Evolutionary conservation across 2,329 filamentous ascomycete species (phyloP), one percentile per base, ranked within the genome.

Genomic region (Alternaria gaisen): DNA sequence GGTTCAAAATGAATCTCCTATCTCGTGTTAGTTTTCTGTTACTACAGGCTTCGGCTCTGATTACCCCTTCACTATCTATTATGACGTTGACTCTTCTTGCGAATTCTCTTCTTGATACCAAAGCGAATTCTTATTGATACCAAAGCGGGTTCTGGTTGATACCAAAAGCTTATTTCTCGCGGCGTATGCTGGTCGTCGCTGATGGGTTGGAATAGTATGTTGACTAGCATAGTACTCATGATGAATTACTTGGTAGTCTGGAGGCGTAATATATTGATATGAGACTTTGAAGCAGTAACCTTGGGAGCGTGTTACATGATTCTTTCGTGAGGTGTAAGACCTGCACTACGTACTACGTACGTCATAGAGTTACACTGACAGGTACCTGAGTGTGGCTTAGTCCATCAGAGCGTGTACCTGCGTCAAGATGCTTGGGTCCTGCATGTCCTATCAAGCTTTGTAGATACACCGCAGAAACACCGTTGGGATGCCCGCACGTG

Each of bases 1-100:
- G 63, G 54, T 59, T 67, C 61, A 52, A 48, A 72, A 72, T 72
- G 67, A 69, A 72, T 72, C 67, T 72, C 69, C 66, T 72, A 67
- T 40, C 46, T 54, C 52, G 54, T 63, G 63, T 62, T 63, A 56
- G 53, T 64, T 66, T 53, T 66, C 47, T 30, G 65, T 54, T 60
- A 47, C 43, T 56, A 28, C 60, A 58, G 50, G 62, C 60, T 30
- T 56, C 53, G 59, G 59, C 56, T 60, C 46, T 58, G 56, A 57
- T 62, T 65, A 57, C 53, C 56, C 62, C 60, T 68, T 55, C 56
- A 63, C 54, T 68, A 64, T 64, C 53, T 72, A 70, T 69, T 71
- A 71, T 65, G 61, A 68, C 50, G 60, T 64, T 63, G 53, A 74
- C 67, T 73, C 67, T 66, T 58, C 28, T 58, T 58, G 46, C 46